A percentile compares a stretch with the other conserved stretches of the same genome.
phyloP scores from a whole-genome alignment of 352 stramenopile genomes.

The Pythium rhizo-oryzae region DNA sequence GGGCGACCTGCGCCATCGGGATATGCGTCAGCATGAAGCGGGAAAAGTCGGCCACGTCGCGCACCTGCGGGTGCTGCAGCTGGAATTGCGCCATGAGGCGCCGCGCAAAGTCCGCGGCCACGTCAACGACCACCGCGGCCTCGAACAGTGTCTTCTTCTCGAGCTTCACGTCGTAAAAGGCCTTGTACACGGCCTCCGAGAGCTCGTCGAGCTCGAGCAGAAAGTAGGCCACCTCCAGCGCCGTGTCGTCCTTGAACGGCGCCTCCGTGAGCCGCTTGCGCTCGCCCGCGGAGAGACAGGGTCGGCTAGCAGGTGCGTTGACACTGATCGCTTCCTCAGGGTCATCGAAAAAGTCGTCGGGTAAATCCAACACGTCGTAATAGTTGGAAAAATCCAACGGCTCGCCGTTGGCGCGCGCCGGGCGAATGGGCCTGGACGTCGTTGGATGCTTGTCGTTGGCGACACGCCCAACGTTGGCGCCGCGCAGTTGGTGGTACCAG shows the following conservation, averaged over 20 bases:
- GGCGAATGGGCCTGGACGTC: no score
- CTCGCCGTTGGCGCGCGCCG: neutral
- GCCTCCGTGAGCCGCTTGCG: neutral
- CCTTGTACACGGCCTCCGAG: constrained; percentile 24
- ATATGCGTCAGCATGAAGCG: constrained; percentile 1
- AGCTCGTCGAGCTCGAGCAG: constrained; percentile 34
- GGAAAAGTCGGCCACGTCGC: constrained; percentile 22
- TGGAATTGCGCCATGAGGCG: constrained; percentile 30
- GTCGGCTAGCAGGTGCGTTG: neutral
- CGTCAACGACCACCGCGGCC: constrained; percentile 33
- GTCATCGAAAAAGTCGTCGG: constrained; percentile 11
- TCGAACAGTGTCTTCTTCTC: constrained; percentile 40
- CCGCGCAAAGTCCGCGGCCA: constrained; percentile 29
- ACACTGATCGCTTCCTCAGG: neutral
- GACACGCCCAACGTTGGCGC: neutral
- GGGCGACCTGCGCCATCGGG: neutral
- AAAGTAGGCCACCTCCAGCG: constrained; percentile 32
- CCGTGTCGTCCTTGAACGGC: constrained; percentile 18
- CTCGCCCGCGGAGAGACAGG: neutral
- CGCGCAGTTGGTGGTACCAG: constrained; percentile 2
- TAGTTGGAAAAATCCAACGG: constrained; percentile 12
- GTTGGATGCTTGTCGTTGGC: neutral
- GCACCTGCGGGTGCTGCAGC: constrained; percentile 20
- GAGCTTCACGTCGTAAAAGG: constrained; percentile 38
- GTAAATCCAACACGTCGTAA: constrained; percentile 16